Evolutionary conservation across 2,329 filamentous ascomycete genomes (phyloP).

Genomic region (Epichloe uncinata): DNA sequence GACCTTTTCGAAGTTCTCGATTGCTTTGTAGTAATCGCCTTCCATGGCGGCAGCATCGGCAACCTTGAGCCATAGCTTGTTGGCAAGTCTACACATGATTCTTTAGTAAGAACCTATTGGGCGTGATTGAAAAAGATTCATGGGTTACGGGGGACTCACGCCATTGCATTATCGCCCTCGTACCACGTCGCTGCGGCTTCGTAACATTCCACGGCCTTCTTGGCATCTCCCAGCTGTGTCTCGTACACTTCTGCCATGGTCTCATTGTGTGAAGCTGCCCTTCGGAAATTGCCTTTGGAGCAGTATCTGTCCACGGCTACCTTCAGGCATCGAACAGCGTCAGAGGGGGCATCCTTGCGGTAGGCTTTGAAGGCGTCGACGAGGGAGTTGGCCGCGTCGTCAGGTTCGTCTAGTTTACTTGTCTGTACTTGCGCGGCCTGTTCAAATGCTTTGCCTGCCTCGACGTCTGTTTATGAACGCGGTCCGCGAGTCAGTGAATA

Average conservation of each 20-base stretch:
- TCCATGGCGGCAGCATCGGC: slow-evolving; percentile 76
- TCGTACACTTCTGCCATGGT: slow-evolving; percentile 79
- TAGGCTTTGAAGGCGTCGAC: slow-evolving; percentile 94
- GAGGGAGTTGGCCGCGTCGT: slow-evolving; percentile 80
- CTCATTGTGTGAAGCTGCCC: slow-evolving; percentile 85
- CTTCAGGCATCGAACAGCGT: slow-evolving; percentile 69
- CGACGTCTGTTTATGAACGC: slow-evolving; percentile 44
- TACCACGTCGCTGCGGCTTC: slow-evolving; percentile 82
- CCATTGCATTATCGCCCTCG: slow-evolving; percentile 71
- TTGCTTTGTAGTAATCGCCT: slow-evolving; percentile 72
- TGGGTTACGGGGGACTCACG: slow-evolving; percentile 39
- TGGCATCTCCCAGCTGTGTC: slow-evolving; percentile 62
- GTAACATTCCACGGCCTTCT: slow-evolving; percentile 69
- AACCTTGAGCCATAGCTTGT: slow-evolving; percentile 87
- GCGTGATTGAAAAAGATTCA: not conserved
- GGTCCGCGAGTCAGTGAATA: not conserved
- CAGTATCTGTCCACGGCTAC: slow-evolving; percentile 78
- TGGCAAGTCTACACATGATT: slow-evolving; percentile 51
- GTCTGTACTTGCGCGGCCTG: slow-evolving; percentile 70
- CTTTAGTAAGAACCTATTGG: not conserved
- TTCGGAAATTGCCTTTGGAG: slow-evolving; percentile 75
- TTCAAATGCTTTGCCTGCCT: slow-evolving; percentile 80
- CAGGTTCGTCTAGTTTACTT: slow-evolving; percentile 73
- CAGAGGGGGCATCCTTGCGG: slow-evolving; percentile 68
- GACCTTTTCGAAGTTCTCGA: slow-evolving; percentile 73